These are phyloP conservation scores for Amphibolis antarctica DNA, from an alignment of 106 monocot genomes.

Conservation along the genomic window DNA sequence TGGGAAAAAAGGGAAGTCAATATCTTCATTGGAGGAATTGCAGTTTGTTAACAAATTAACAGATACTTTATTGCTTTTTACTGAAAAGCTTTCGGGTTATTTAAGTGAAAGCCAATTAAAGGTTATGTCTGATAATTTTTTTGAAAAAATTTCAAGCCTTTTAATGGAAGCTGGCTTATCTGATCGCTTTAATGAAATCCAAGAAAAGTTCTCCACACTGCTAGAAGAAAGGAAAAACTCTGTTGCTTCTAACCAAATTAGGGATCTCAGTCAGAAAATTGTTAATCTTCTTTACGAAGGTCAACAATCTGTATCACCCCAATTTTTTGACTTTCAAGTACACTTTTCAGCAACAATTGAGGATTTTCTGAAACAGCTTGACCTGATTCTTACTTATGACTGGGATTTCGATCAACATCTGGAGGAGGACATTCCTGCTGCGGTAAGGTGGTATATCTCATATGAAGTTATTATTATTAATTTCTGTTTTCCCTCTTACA, in stretches of 20 bases:
- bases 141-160: conserved; percentile 79
- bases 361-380: conserved; percentile 87
- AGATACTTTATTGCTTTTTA: conserved; percentile 46
- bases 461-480: not conserved
- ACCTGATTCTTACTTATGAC: conserved; percentile 68
- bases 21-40: conserved; percentile 38
- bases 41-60: conserved; percentile 49
- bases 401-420: conserved; percentile 98
- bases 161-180: conserved; percentile 63
- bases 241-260: conserved; percentile 56
- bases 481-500: not conserved
- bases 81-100: conserved; percentile 82
- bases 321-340: conserved; percentile 71
- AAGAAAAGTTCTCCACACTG: conserved; percentile 50
- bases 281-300: conserved; percentile 70
- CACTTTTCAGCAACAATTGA: conserved; percentile 67
- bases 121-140: conserved; percentile 51
- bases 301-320: conserved; percentile 80
- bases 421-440: conserved; percentile 94
- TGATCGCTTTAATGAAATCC: conserved; percentile 70
- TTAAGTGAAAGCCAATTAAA: conserved; percentile 71
- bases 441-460: conserved; percentile 33
- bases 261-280: conserved; percentile 65
- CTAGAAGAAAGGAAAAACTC: conserved; percentile 72
- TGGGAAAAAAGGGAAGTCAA: conserved; percentile 17